Evolutionary conservation across 352 stramenopile species (phyloP), one percentile per base, ranked within the genome.

Genomic region (Blastocystis sp.): DNA sequence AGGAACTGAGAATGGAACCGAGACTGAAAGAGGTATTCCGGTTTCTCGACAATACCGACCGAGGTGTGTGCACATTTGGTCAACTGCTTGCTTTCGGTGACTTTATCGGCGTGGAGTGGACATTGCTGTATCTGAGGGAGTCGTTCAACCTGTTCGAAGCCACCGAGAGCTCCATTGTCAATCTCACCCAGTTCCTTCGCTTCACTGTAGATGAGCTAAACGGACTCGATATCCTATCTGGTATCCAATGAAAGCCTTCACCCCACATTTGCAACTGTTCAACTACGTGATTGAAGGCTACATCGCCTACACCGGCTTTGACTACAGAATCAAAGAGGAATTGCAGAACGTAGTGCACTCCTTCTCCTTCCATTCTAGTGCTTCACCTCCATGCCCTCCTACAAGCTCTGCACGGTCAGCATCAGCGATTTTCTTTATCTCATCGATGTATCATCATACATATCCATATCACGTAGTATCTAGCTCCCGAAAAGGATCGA

Each of bases 381-480:
- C 24, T 76, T 76, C 65, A 38, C 34, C 11, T 76, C 65, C 7
- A 76, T 76, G 65, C 65, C 65, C 24, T 54, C 24, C 38, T 76
- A 76, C 52, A 76, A 76, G 65, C 10, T 76, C 9, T 76, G 11
- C 38, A 76, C 65, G 10, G 65, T 76, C 6, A 76, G 65, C 24
- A 76, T 76, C 43, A 76, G 65, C 52, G 65, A 76, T 24, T 76
- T 19, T 76, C 65, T 76, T 11, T 76, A 76, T 76, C 38, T 76
- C 11, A 38, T 38, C 9, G 65, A 76, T 11, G 65, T 76, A 76
- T 6, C 19, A 9, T 28, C 9, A 76, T 42, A 0, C 4, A 24
- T 21, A 28, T 52, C 9, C 65, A 7, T 43, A 76, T 54, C 11
- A 7, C 7, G 11, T 76, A 76, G 65, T 76, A 76, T 42, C 34